Evolutionary conservation across 1,284 basidiomycete genomes (phyloP).

Genomic region (Cutaneotrichosporon cutaneum): DNA sequence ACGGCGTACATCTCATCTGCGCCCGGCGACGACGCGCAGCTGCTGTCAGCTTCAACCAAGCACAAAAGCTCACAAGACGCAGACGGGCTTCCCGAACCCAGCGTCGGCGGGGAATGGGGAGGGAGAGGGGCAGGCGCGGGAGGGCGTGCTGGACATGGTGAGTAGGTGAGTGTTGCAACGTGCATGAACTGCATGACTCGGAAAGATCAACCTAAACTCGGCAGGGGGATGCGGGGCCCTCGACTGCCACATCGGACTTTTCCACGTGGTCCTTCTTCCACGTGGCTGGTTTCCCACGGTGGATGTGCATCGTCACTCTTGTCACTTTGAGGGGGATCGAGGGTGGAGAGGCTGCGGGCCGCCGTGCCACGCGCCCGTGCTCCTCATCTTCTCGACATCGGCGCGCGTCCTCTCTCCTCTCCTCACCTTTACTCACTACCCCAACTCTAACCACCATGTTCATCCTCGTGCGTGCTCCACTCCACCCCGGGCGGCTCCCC

Average conservation of each 20-base stretch:
- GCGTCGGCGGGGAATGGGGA: conserved; percentile 27
- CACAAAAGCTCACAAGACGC: conserved; percentile 46
- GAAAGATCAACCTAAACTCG: background rate
- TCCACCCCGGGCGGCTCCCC: background rate
- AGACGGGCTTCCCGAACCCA: conserved; percentile 42
- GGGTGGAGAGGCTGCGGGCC: too few species aligned
- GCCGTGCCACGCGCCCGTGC: background rate
- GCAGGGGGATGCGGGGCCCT: background rate
- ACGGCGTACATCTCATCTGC: conserved; percentile 61
- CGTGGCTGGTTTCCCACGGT: conserved; percentile 11
- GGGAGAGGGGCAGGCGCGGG: conserved; percentile 11
- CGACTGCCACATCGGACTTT: background rate
- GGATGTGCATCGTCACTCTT: background rate
- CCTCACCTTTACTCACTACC: background rate
- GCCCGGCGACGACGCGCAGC: conserved; percentile 72
- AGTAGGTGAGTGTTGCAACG: background rate
- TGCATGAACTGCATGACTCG: too few species aligned
- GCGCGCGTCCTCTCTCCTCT: background rate
- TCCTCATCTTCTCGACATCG: background rate
- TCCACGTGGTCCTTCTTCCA: background rate
- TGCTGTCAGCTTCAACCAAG: conserved; percentile 19
- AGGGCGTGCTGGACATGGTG: background rate
- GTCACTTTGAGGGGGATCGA: too few species aligned
- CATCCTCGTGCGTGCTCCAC: conserved; percentile 58
- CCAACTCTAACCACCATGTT: conserved; percentile 61